phyloP scores from a whole-genome alignment of 1,139 yeast genomes.

The Oligophagozyma castellii region DNA sequence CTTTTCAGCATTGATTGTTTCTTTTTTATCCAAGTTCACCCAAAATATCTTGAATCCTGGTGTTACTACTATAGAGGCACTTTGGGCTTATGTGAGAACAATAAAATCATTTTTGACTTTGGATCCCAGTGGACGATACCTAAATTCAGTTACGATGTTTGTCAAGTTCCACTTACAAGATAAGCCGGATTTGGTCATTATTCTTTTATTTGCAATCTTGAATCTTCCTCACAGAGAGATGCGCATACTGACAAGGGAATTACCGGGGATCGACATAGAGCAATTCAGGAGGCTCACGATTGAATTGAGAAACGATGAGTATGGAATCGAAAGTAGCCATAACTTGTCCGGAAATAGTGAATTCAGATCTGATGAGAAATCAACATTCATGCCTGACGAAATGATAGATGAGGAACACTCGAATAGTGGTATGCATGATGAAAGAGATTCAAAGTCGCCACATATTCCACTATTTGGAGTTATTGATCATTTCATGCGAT shows the following conservation, averaged over 20 bases:
- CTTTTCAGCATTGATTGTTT: conserved; percentile 25
- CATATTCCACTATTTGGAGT: conserved; percentile 9
- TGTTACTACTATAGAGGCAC: conserved; percentile 61
- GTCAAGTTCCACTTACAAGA: conserved; percentile 37
- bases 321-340: not conserved
- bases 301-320: conserved; percentile 4
- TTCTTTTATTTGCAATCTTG: conserved; percentile 60
- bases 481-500: conserved; percentile 28
- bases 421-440: not conserved
- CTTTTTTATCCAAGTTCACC: conserved; percentile 40
- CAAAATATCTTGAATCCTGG: conserved; percentile 62
- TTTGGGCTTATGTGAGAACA: conserved; percentile 56
- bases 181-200: conserved; percentile 59
- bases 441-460: too few relatives aligned
- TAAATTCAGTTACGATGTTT: conserved; percentile 13
- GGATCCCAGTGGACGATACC: conserved; percentile 69
- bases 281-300: conserved; percentile 3
- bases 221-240: conserved; percentile 28
- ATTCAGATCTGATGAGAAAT: not conserved
- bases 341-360: not conserved
- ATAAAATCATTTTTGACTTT: conserved; percentile 58
- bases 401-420: not conserved
- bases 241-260: conserved; percentile 17
- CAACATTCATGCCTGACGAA: not conserved
- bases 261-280: conserved; percentile 16